A percentile compares a stretch with the other conserved stretches of the same genome.
Evolutionary conservation across 2,329 filamentous ascomycete species (phyloP).

Genomic region (Hypoxylon sp.): DNA sequence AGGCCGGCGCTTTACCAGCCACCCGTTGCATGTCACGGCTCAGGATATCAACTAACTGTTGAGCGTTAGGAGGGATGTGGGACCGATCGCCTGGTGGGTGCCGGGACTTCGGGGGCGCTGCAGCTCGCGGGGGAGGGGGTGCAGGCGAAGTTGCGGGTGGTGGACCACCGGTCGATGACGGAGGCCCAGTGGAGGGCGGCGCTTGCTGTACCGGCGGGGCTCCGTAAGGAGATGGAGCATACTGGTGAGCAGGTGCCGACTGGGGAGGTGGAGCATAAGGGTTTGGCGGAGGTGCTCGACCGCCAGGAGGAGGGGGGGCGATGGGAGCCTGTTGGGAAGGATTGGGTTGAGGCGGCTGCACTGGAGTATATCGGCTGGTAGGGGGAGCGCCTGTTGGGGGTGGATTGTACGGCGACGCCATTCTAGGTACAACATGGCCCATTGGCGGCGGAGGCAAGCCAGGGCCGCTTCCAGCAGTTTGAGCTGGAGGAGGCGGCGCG

Average conservation of each 20-base stretch:
- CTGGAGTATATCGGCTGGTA: conserved; percentile 81
- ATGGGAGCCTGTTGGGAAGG: conserved; percentile 56
- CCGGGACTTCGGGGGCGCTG: conserved; percentile 71
- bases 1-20: conserved; percentile 85
- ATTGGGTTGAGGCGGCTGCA: conserved; percentile 70
- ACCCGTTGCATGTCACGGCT: conserved; percentile 90
- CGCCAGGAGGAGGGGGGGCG: conserved; percentile 55
- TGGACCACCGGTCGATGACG: conserved; percentile 60
- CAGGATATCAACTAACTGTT: conserved; percentile 85
- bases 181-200: conserved; percentile 58
- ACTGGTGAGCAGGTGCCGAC: conserved; percentile 66
- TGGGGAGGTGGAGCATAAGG: conserved; percentile 67
- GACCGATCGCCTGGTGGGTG: conserved; percentile 89
- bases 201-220: conserved; percentile 58
- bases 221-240: conserved; percentile 71
- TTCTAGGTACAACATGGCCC: conserved; percentile 71
- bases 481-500: conserved; percentile 69
- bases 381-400: conserved; percentile 80
- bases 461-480: conserved; percentile 52
- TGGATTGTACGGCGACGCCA: conserved; percentile 87
- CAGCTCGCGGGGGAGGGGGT: conserved; percentile 64
- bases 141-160: conserved; percentile 57
- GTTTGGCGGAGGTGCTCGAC: conserved; percentile 64
- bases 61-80: conserved; percentile 84
- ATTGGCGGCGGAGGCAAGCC: conserved; percentile 62